Conservation (phyloP, 331 rosid genomes). For the Cucumis variabilis region DNA sequence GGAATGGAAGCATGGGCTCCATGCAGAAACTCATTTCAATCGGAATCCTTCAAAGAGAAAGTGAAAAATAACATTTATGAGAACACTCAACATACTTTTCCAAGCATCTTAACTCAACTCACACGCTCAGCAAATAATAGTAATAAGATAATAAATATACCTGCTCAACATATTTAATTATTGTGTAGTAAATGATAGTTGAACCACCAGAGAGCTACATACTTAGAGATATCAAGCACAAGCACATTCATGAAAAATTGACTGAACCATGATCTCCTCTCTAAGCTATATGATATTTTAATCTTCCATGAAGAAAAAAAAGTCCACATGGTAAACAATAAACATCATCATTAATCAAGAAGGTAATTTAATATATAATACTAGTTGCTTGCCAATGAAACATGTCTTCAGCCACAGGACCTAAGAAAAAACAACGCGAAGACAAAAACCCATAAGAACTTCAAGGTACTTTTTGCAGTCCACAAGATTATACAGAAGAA, state of each 20-base stretch:
- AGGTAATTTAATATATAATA: background rate
- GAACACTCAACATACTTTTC: background rate
- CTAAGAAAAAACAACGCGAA: slow-evolving; percentile 30
- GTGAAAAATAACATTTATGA: background rate
- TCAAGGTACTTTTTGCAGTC: background rate
- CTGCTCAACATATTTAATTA: too few species aligned
- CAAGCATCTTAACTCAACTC: background rate
- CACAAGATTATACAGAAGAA: background rate
- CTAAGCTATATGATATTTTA: background rate
- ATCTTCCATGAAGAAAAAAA: background rate
- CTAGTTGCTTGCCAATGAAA: slow-evolving; percentile 65
- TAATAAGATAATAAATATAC: too few species aligned
- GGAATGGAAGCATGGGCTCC: slow-evolving; percentile 89
- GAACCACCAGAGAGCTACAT: too few species aligned
- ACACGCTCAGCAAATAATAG: too few species aligned
- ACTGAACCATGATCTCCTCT: background rate
- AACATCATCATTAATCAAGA: background rate
- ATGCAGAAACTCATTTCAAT: slow-evolving; percentile 72
- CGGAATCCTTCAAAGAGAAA: slow-evolving; percentile 53
- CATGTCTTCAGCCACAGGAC: slow-evolving; percentile 88
- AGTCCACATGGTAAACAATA: background rate
- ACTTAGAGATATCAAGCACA: too few species aligned
- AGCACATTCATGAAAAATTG: too few species aligned
- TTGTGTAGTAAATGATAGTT: too few species aligned
- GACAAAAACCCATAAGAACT: background rate